phyloP scores from a whole-genome alignment of 2,329 filamentous ascomycete genomes.

The Alternaria arbusti region DNA sequence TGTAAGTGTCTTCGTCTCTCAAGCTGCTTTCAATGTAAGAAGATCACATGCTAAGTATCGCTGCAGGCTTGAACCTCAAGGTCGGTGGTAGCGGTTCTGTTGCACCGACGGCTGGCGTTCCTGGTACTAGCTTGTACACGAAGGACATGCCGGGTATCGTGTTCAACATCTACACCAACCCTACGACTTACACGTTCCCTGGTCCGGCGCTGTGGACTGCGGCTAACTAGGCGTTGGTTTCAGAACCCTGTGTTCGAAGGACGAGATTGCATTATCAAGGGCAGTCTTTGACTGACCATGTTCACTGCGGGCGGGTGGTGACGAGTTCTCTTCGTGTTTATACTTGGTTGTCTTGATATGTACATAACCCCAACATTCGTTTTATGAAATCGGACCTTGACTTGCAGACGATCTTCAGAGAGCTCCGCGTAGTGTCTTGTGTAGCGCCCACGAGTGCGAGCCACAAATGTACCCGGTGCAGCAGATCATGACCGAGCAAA shows the following conservation, averaged over 20 bases:
- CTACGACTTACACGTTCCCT: slow-evolving; percentile 45
- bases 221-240: slow-evolving; percentile 30
- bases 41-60: background rate
- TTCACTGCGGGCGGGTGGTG: background rate
- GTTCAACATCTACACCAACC: slow-evolving; percentile 47
- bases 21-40: background rate
- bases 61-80: slow-evolving; percentile 38
- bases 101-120: slow-evolving; percentile 44
- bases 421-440: background rate
- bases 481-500: background rate
- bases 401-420: background rate
- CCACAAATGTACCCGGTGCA: background rate
- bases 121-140: slow-evolving; percentile 52
- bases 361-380: background rate
- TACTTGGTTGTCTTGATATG: background rate
- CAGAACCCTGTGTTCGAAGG: background rate
- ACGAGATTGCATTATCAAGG: no score
- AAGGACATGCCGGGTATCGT: slow-evolving; percentile 52
- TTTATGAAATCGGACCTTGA: background rate
- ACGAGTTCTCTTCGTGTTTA: background rate
- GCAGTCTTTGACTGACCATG: no score
- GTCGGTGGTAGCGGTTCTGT: slow-evolving; percentile 54
- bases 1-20: slow-evolving; percentile 36
- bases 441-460: background rate
- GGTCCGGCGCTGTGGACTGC: slow-evolving; percentile 46